A percentile compares a stretch with the other conserved stretches of the same genome.
These are phyloP conservation scores for Skeletonema costatum DNA, from an alignment of 108 stramenopile species.

Conservation along the genomic window DNA sequence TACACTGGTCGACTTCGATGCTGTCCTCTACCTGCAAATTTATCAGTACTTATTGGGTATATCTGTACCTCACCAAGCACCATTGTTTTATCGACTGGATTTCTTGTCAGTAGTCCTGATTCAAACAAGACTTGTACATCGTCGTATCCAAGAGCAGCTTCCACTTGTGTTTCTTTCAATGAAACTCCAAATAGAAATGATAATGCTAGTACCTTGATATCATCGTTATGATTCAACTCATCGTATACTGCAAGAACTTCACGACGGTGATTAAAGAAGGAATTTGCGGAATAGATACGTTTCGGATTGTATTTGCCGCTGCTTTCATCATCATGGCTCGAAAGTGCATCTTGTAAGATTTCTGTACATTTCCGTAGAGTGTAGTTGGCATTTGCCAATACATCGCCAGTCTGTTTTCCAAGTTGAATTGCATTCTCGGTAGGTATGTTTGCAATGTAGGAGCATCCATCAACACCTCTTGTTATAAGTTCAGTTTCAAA, in stretches of 20 bases:
- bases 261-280: constrained; percentile 35
- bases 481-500: constrained; percentile 15
- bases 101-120: constrained; percentile 3
- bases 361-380: constrained; percentile 4
- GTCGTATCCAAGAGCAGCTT: constrained; percentile 10
- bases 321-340: neutral
- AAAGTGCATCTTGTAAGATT: constrained; percentile 9
- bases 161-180: neutral
- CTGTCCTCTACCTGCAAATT: neutral
- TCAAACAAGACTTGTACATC: constrained; percentile 8
- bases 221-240: neutral
- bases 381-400: constrained; percentile 13
- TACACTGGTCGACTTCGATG: neutral
- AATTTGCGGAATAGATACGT: constrained; percentile 26
- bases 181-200: constrained; percentile 30
- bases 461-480: neutral
- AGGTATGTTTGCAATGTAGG: neutral
- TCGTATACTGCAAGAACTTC: neutral
- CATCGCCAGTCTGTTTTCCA: constrained; percentile 1
- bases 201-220: constrained; percentile 5
- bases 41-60: constrained; percentile 16
- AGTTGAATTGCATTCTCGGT: neutral
- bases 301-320: neutral
- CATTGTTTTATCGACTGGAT: neutral
- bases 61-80: constrained; percentile 34